Conservation (phyloP, 2,329 filamentous ascomycete genomes). For the Alternaria triticina region DNA sequence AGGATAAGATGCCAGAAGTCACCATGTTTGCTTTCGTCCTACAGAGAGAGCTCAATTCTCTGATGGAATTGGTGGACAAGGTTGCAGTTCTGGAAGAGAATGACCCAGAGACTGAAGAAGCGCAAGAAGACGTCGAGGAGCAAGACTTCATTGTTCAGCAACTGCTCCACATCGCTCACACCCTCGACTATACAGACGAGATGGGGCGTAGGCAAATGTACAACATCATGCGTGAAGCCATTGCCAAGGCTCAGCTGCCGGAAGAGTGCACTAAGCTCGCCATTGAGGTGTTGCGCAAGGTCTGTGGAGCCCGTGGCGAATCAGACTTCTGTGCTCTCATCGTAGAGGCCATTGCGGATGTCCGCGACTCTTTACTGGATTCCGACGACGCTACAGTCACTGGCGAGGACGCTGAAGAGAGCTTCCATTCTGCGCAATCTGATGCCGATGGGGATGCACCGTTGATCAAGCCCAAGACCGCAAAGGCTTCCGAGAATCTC, state of each 20-base stretch:
- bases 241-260: conserved; percentile 85
- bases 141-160: conserved; percentile 97
- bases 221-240: conserved; percentile 80
- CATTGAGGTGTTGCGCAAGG: conserved; percentile 79
- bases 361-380: conserved; percentile 86
- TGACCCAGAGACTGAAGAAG: conserved; percentile 65
- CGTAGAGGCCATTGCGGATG: conserved; percentile 92
- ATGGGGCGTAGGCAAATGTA: conserved; percentile 97
- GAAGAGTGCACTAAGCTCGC: conserved; percentile 91
- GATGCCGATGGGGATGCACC: conserved; percentile 71
- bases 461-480: conserved; percentile 52
- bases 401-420: conserved; percentile 64
- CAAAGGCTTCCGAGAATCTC: conserved; percentile 48
- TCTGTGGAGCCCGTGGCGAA: conserved; percentile 81
- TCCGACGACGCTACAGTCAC: conserved; percentile 68
- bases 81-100: conserved; percentile 61
- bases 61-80: conserved; percentile 67
- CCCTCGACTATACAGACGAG: conserved; percentile 96
- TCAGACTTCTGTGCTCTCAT: conserved; percentile 84
- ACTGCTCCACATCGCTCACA: conserved; percentile 87
- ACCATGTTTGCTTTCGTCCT: conserved; percentile 88
- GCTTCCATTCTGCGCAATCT: conserved; percentile 92
- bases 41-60: conserved; percentile 75
- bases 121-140: conserved; percentile 82
- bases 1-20: conserved; percentile 95